Base-by-base conservation (phyloP, 2,329 filamentous ascomycete genomes). In the Endothia cerciana region DNA sequence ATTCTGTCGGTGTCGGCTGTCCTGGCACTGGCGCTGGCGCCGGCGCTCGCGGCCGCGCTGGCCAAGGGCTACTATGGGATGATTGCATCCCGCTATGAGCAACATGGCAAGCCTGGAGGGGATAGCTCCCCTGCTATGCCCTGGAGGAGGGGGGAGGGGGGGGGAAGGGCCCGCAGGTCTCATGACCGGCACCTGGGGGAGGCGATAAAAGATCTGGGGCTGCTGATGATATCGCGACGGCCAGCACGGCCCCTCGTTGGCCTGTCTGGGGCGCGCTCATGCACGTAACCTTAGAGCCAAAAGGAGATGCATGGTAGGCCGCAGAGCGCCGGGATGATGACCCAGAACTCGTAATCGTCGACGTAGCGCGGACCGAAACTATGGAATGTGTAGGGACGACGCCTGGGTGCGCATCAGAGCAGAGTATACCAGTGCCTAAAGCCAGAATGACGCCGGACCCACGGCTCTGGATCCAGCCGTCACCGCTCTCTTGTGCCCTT, bases 1-100 rank as follows among this genome's bases (percentile, higher is more conserved):
- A 68, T 19, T 55, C 63, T 68, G 66, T 68, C 66, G 66, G 66
- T 65, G 60, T 68, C 66, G 63, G 60, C 33, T 58, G n/a, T n/a
- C n/a, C n/a, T n/a, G n/a, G n/a, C n/a, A n/a, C n/a, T n/a, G n/a
- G n/a, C n/a, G n/a, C n/a, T n/a, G n/a, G n/a, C n/a, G n/a, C n/a
- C n/a, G n/a, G n/a, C n/a, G n/a, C n/a, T n/a, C n/a, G n/a, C n/a
- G n/a, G n/a, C n/a, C n/a, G n/a, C n/a, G n/a, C n/a, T n/a, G n/a
- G n/a, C n/a, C n/a, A n/a, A n/a, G n/a, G n/a, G n/a, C n/a, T n/a
- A n/a, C 51, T 55, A 49, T 49, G 45, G 45, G n/a, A 22, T 49
- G 45, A 49, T 49, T 49, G 19, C 22, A 25, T 49, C 10, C n/a
- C 45, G 11, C 45, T 25, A 49, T 2, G n/a, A 36, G 33, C 33